A percentile compares a stretch with the other conserved stretches of the same genome.
Conservation (phyloP, 2,329 filamentous ascomycete genomes). For the Monosporascus sp. region DNA sequence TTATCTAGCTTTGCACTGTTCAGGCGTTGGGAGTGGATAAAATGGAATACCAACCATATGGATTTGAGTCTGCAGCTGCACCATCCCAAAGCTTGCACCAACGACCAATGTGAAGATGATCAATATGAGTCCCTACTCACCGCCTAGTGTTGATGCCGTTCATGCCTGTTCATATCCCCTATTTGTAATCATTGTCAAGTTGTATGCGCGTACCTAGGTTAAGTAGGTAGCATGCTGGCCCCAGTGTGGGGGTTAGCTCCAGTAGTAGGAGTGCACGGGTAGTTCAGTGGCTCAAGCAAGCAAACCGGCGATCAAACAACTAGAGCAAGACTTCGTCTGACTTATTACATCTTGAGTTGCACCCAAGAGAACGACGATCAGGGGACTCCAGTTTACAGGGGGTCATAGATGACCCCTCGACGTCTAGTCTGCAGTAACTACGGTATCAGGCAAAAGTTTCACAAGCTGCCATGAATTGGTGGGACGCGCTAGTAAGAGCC, state of each 20-base stretch:
- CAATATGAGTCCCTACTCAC: not conserved
- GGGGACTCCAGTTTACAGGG: constrained; percentile 7
- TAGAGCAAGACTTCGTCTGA: not conserved
- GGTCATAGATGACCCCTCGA: not conserved
- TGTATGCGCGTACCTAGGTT: no score
- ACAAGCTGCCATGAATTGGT: no score
- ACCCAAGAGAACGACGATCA: constrained; percentile 2
- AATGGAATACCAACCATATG: constrained; percentile 31
- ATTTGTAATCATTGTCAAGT: no score
- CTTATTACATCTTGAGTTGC: not conserved
- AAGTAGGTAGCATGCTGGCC: no score
- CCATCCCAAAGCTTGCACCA: constrained; percentile 20
- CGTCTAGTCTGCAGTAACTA: no score
- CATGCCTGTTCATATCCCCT: no score
- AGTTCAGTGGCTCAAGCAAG: not conserved
- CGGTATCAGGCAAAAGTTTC: no score
- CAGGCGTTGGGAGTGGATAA: constrained; percentile 30
- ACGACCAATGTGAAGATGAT: constrained; percentile 22
- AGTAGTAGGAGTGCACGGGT: no score
- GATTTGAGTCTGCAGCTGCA: constrained; percentile 28
- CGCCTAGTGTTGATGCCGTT: no score
- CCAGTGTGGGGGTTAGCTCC: no score
- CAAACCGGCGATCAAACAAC: not conserved
- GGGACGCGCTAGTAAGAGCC: no score
- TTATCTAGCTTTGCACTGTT: constrained; percentile 29